Evolutionary conservation across 2,329 filamentous ascomycete genomes (phyloP).

Genomic region (Blumeriella jaapii): DNA sequence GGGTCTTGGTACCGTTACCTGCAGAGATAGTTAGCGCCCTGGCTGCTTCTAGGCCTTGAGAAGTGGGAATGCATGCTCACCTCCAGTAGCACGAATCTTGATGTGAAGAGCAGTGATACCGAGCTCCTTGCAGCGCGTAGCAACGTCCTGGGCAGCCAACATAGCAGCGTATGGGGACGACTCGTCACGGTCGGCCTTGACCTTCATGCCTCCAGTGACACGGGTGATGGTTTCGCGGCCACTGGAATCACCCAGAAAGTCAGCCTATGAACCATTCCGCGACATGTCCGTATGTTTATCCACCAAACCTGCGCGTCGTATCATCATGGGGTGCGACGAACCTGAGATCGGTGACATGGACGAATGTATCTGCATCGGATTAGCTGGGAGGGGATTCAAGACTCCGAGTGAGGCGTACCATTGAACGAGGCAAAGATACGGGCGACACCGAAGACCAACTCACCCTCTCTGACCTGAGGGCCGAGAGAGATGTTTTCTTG

Average conservation of each 20-base stretch:
- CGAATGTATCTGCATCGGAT: too few relatives aligned
- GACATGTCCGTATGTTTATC: conserved; percentile 14
- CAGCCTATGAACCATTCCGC: conserved; percentile 40
- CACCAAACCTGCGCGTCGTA: conserved; percentile 5
- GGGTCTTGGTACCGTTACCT: conserved; percentile 99
- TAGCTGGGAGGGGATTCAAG: too few relatives aligned
- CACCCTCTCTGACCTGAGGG: conserved; percentile 86
- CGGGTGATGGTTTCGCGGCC: conserved; percentile 99
- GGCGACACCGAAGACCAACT: conserved; percentile 69
- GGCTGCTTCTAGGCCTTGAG: not conserved
- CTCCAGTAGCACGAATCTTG: conserved; percentile 99
- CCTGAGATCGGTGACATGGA: conserved; percentile 99
- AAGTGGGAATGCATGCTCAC: conserved; percentile 41
- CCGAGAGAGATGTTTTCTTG: conserved; percentile 99
- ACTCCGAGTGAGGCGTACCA: too few relatives aligned
- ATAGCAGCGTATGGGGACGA: conserved; percentile 99
- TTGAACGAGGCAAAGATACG: conserved; percentile 69
- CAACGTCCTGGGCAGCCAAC: conserved; percentile 99
- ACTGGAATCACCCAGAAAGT: conserved; percentile 63
- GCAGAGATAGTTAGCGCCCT: conserved; percentile 5
- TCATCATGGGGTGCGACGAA: conserved; percentile 42
- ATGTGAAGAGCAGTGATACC: conserved; percentile 96
- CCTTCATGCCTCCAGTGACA: conserved; percentile 99
- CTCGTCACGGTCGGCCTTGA: conserved; percentile 99
- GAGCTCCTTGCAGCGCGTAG: conserved; percentile 75